phyloP scores from a whole-genome alignment of 805 yeast species.

The Sungouiozyma intestinalis region DNA sequence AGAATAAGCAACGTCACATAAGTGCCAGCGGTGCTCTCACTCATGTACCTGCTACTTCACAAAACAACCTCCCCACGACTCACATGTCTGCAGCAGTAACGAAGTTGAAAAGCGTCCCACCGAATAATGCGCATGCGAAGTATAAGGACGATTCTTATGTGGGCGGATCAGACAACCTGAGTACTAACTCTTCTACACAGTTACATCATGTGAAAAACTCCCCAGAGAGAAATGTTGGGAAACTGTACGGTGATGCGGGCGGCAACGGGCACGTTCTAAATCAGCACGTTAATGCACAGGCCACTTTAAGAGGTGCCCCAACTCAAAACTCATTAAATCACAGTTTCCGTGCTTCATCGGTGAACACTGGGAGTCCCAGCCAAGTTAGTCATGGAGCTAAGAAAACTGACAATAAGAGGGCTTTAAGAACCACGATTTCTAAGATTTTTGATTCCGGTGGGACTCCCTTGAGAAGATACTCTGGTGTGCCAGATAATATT shows the following conservation, averaged over 20 bases:
- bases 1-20: slow-evolving; percentile 23
- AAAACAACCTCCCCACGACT: neutral
- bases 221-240: neutral
- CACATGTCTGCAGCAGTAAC: slow-evolving; percentile 1
- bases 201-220: neutral
- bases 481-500: slow-evolving; percentile 57
- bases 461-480: slow-evolving; percentile 59
- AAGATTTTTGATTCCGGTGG: slow-evolving; percentile 65
- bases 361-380: slow-evolving; percentile 1
- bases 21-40: slow-evolving; percentile 24
- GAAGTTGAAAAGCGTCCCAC: neutral
- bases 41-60: slow-evolving; percentile 2
- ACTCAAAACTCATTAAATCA: neutral
- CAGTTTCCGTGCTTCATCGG: neutral
- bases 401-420: slow-evolving; percentile 19
- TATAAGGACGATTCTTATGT: neutral
- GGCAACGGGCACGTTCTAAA: neutral
- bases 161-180: neutral
- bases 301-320: slow-evolving; percentile 1
- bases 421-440: slow-evolving; percentile 57
- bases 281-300: slow-evolving; percentile 2
- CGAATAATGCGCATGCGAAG: neutral
- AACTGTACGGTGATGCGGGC: neutral
- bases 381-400: slow-evolving; percentile 1
- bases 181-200: neutral